Base-by-base conservation (phyloP, 495 filamentous ascomycete genomes). In the Venustampulla echinocandica region DNA sequence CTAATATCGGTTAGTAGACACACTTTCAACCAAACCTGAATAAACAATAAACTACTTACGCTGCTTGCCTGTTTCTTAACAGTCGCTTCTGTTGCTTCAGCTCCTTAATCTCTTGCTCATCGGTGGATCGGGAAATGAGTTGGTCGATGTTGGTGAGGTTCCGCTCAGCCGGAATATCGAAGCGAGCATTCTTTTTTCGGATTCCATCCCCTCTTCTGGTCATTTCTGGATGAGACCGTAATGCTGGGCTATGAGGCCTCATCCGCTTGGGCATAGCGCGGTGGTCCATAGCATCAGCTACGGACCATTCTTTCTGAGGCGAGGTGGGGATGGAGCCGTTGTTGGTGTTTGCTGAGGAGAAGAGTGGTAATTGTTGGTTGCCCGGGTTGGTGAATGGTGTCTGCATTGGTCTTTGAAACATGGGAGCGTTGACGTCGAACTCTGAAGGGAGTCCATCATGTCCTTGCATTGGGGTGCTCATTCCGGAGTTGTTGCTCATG, bases 161-260 rank as follows among this genome's bases (percentile, higher is more conserved):
- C 34, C 90, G 78, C 68, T 95, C 93, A 10, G 85, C 80, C 3
- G 92, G 92, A 50, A 99, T 97, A 61, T 97, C 92, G 66, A 99
- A 95, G 37, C 93, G 83, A 55, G 90, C 90, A 58, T 99, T 99
- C 83, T 96, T 97, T 82, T 99, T 99, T 54, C 93, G 81, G 67
- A 97, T 94, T 39, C 92, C 92, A 59, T 94, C 90, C 10, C 55
- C 55, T 54, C 89, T 81, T 54, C 89, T 77, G 37, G 77, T 64
- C 61, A 90, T 72, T 42, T 90, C 84, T 46, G 88, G 87, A 65
- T 84, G 84, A 34, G 87, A 82, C 43, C 85, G 77, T 61, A 82
- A 87, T 42, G 74, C 65, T 4, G 88, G 86, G 60, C 82, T 90
- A 58, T 71, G 68, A 30, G 75, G 74, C 38, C 78, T 71, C 64